Base-by-base conservation (phyloP, 1,139 yeast genomes). In the Saccharomyces pastorianus region DNA sequence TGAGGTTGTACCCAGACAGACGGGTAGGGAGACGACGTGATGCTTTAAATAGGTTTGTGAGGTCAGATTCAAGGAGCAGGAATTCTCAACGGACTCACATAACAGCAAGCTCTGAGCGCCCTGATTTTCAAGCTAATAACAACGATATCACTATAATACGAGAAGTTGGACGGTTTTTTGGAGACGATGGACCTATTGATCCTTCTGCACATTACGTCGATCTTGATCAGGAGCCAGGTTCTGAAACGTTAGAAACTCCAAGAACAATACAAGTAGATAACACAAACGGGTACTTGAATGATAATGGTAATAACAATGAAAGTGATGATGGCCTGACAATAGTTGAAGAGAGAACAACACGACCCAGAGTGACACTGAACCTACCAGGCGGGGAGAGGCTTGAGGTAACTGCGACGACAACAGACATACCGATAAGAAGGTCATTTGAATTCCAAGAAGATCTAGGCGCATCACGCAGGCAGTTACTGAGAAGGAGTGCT, bases 321-420 rank as follows among this genome's bases (percentile, higher is more conserved):
- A 59, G 58, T 9, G 68, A 62, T 53, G 70, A 66, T 51, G 68
- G 64, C 8, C 28, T 67, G 11, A 55, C 60, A 38, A 60, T 67
- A 20, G 51, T 67, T 11, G 63, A 61, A 53, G 70, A 67, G 53
- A 60, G 65, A 31, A 61, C 59, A 6, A 52, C 57, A 4, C 59
- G 54, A 7, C 64, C 67, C 2, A 55, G 58, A 14, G 59, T 63
- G 13, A 55, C 60, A 2, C 51, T 67, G 29, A 61, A 59, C 27
- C 56, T 67, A 6, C 71, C 70, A 2, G 70, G 69, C 26, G 67
- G 68, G 26, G 60, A 60, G 32, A 58, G 60, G 2, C 47, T 67
- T 32, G 56, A 58, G 25, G 59, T 66, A 6, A 55, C 55, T 44
- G 63, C 67, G 2, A 52, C 59, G 6, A 56, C 59, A 14, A 57